Percentiles rank a stretch among this genome's conserved stretches.
These are phyloP conservation scores for Skeletonema costatum DNA, from an alignment of 108 stramenopile species.

Conservation along the genomic window DNA sequence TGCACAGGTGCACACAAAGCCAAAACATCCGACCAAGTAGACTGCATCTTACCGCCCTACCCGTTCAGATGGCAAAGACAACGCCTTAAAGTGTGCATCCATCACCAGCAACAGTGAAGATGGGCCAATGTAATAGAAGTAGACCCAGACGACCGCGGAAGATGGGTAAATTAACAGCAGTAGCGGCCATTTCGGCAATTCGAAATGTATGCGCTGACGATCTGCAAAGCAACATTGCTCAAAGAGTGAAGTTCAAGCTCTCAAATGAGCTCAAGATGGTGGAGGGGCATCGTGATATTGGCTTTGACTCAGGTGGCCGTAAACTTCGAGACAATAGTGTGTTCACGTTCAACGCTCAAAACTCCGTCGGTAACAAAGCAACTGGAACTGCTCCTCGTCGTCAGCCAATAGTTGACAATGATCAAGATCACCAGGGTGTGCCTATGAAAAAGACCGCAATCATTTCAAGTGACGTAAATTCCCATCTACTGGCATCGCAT, in stretches of 20 bases:
- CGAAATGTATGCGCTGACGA: not conserved
- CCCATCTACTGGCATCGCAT: not conserved
- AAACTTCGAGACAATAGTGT: not conserved
- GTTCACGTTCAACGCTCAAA: not conserved
- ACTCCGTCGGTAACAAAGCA: not conserved
- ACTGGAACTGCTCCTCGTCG: not conserved
- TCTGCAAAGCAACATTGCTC: not conserved
- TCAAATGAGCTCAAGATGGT: not conserved
- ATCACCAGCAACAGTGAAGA: not conserved
- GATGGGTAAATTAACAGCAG: not conserved
- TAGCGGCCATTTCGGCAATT: not conserved
- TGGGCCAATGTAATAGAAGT: not conserved
- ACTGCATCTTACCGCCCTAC: too few relatives aligned
- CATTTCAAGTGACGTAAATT: not conserved
- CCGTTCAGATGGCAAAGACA: too few relatives aligned
- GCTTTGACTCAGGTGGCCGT: not conserved
- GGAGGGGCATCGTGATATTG: not conserved
- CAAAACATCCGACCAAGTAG: too few relatives aligned
- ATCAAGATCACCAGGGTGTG: not conserved
- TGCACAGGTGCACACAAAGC: too few relatives aligned
- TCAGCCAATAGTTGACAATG: not conserved
- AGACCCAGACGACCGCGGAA: not conserved
- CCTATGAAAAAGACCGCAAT: not conserved
- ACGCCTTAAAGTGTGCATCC: too few relatives aligned
- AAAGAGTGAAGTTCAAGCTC: not conserved